Percentiles rank a stretch among this genome's conserved stretches.
These are phyloP conservation scores for Ulmus americana DNA, from an alignment of 331 rosid species.

Conservation along the genomic window DNA sequence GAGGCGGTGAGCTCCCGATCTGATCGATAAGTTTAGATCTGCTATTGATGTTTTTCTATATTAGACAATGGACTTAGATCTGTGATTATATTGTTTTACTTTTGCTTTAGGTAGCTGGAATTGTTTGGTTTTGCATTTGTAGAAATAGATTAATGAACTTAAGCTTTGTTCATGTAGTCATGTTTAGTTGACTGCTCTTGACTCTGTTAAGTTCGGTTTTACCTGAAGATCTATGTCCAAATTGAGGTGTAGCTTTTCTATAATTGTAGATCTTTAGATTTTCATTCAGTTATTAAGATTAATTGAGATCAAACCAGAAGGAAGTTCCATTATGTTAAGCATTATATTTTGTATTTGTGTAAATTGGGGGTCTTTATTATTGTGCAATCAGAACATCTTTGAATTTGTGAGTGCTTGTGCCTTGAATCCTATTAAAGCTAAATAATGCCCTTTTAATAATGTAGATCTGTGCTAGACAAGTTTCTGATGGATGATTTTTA, in stretches of 20 bases:
- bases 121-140: constrained; percentile 8
- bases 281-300: background rate
- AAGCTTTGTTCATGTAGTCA: background rate
- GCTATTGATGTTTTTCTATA: background rate
- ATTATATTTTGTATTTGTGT: background rate
- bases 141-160: constrained; percentile 14
- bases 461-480: background rate
- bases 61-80: constrained; percentile 45
- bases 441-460: background rate
- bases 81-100: constrained; percentile 12
- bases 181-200: background rate
- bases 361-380: background rate
- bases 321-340: background rate
- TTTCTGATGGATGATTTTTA: background rate
- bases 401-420: background rate
- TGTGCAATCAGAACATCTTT: background rate
- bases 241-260: background rate
- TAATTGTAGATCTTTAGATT: background rate
- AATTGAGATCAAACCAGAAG: background rate
- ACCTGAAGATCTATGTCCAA: background rate
- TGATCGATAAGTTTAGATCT: constrained; percentile 19
- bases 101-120: background rate
- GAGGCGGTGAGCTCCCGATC: constrained; percentile 75
- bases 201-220: background rate
- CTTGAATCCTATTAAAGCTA: background rate